A percentile compares a stretch with the other conserved stretches of the same genome.
Conservation (phyloP, 139 green algal genomes). For the Coelastrella sp. region DNA sequence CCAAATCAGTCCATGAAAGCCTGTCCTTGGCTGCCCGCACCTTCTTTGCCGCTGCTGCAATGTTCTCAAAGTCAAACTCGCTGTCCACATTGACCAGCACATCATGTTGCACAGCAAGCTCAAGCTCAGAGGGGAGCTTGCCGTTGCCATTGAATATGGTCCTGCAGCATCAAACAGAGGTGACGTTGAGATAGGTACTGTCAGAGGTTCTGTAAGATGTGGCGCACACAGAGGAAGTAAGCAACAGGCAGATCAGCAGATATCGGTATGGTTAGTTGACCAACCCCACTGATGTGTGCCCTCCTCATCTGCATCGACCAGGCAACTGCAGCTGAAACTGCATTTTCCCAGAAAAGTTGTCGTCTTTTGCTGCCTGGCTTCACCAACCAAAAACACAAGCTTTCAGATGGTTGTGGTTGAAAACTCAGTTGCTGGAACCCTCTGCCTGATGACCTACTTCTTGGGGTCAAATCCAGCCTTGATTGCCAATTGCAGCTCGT, state of each 20-base stretch:
- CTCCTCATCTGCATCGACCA: too few relatives aligned
- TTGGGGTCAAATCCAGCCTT: conserved; percentile 60
- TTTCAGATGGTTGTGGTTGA: too few relatives aligned
- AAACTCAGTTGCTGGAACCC: neutral
- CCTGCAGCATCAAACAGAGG: too few relatives aligned
- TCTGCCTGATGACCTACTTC: neutral
- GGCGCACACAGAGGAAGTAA: too few relatives aligned
- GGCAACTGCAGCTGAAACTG: neutral
- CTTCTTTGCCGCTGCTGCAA: conserved; percentile 68
- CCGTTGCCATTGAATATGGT: conserved; percentile 81
- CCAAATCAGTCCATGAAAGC: neutral
- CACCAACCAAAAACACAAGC: too few relatives aligned
- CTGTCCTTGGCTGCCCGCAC: conserved; percentile 40
- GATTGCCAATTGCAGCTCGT: conserved; percentile 93
- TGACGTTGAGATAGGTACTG: too few relatives aligned
- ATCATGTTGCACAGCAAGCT: conserved; percentile 86
- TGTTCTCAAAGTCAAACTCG: conserved; percentile 93
- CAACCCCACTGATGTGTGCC: too few relatives aligned
- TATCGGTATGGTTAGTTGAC: too few relatives aligned
- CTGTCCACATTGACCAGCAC: conserved; percentile 96
- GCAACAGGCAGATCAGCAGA: too few relatives aligned
- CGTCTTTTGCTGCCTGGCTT: too few relatives aligned
- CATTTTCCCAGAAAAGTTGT: too few relatives aligned
- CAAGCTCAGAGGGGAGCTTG: conserved; percentile 95
- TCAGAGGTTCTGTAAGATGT: too few relatives aligned